A percentile compares a stretch with the other conserved stretches of the same genome.
Conservation (phyloP, 768 basidiomycete genomes). For the Pleurotus djamor region DNA sequence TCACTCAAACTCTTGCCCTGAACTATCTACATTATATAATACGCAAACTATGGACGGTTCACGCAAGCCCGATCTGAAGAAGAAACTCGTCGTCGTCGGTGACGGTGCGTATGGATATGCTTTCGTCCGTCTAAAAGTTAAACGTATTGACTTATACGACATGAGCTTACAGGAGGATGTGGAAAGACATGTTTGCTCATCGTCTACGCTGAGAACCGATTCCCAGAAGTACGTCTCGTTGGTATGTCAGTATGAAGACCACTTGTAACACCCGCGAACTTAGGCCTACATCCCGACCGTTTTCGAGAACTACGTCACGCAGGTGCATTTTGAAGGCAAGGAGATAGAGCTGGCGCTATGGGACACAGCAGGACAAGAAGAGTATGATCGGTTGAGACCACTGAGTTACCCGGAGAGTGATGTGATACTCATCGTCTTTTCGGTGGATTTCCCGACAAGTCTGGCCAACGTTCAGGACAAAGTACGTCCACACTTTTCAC, state of each 20-base stretch:
- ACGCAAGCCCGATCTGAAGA: slow-evolving; percentile 77
- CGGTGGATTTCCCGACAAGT: slow-evolving; percentile 88
- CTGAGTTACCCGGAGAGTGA: slow-evolving; percentile 88
- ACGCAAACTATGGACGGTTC: slow-evolving; percentile 23
- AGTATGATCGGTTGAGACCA: slow-evolving; percentile 88
- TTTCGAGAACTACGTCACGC: slow-evolving; percentile 92
- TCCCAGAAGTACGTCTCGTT: slow-evolving; percentile 73
- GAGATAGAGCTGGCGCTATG: slow-evolving; percentile 95
- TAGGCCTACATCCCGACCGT: slow-evolving; percentile 93
- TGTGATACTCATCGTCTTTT: slow-evolving; percentile 93
- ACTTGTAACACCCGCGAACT: neutral
- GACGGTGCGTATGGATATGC: slow-evolving; percentile 56
- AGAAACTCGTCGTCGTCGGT: slow-evolving; percentile 86
- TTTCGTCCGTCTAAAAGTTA: neutral
- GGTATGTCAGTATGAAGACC: no score
- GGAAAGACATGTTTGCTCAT: slow-evolving; percentile 96
- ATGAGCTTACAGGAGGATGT: slow-evolving; percentile 59
- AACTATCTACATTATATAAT: neutral
- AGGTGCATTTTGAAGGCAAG: slow-evolving; percentile 84
- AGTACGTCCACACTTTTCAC: slow-evolving; percentile 32
- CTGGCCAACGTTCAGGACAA: slow-evolving; percentile 91
- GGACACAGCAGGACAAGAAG: slow-evolving; percentile 98
- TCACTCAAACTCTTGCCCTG: neutral
- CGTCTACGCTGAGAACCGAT: slow-evolving; percentile 94
- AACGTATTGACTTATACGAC: neutral